Evolutionary conservation across 1,284 basidiomycete genomes (phyloP).

Genomic region (Papiliotrema flavescens): DNA sequence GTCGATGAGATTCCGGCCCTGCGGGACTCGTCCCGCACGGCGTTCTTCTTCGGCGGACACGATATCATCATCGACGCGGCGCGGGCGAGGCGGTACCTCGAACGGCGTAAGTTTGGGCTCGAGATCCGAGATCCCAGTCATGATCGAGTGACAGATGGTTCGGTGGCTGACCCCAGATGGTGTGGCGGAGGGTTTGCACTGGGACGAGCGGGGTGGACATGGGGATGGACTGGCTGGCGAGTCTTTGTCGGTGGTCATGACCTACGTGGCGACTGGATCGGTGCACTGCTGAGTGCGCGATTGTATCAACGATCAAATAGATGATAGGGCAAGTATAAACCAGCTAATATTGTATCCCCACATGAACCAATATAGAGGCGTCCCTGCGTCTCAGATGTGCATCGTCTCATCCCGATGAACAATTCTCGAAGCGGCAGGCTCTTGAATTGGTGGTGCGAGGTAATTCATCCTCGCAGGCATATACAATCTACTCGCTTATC

Average conservation of each 20-base stretch:
- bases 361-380: too few relatives aligned
- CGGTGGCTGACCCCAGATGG: slow-evolving; percentile 56
- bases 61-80: slow-evolving; percentile 71
- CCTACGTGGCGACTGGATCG: slow-evolving; percentile 57
- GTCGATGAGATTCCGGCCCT: slow-evolving; percentile 81
- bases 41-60: slow-evolving; percentile 73
- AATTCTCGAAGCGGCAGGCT: too few relatives aligned
- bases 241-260: slow-evolving; percentile 60
- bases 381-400: too few relatives aligned
- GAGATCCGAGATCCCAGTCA: not conserved
- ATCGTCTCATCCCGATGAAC: too few relatives aligned
- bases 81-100: slow-evolving; percentile 67
- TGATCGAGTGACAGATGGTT: slow-evolving; percentile 9
- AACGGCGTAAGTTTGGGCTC: slow-evolving; percentile 42
- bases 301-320: too few relatives aligned
- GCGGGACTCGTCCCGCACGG: slow-evolving; percentile 51
- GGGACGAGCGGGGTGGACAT: slow-evolving; percentile 65
- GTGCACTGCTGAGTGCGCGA: too few relatives aligned
- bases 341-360: too few relatives aligned
- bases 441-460: too few relatives aligned
- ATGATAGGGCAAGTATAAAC: too few relatives aligned
- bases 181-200: slow-evolving; percentile 64
- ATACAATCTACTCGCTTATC: too few relatives aligned
- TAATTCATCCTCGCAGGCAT: too few relatives aligned
- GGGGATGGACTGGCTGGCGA: slow-evolving; percentile 65